Evolutionary conservation across 495 filamentous ascomycete genomes (phyloP).

Genomic region (Penicillium fimorum): DNA sequence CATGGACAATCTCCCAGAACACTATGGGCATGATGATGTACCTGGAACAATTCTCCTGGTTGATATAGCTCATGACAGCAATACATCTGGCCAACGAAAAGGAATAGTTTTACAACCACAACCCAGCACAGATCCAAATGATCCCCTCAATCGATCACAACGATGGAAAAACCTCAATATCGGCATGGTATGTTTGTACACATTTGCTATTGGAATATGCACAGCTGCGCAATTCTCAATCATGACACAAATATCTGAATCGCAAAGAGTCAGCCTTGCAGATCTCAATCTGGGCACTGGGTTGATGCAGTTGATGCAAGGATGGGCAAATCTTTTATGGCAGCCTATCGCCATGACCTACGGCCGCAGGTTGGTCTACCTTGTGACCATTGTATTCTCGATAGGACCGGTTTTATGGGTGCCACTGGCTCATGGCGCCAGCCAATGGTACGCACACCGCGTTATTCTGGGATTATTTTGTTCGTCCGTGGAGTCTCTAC

Average conservation of each 20-base stretch:
- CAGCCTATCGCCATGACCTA: slow-evolving; percentile 34
- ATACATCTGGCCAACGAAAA: background rate
- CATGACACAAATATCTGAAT: background rate
- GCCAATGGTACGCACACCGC: slow-evolving; percentile 50
- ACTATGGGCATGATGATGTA: background rate
- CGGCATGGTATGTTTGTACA: background rate
- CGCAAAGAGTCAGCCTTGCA: slow-evolving; percentile 32
- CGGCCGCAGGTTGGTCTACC: slow-evolving; percentile 30
- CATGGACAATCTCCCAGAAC: background rate
- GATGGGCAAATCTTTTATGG: slow-evolving; percentile 35
- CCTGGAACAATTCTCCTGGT: background rate
- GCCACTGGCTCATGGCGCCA: slow-evolving; percentile 38
- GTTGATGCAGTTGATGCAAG: slow-evolving; percentile 37
- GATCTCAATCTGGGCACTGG: slow-evolving; percentile 32
- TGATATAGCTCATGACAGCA: background rate
- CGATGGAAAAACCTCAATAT: slow-evolving; percentile 29
- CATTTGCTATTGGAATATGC: background rate
- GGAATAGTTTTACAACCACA: slow-evolving; percentile 24
- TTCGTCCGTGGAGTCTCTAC: slow-evolving; percentile 49
- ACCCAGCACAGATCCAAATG: slow-evolving; percentile 45
- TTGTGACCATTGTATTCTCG: slow-evolving; percentile 27
- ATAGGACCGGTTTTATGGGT: slow-evolving; percentile 43
- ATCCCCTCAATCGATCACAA: slow-evolving; percentile 49
- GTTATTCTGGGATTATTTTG: slow-evolving; percentile 52
- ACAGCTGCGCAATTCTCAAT: slow-evolving; percentile 1